phyloP scores from a whole-genome alignment of 495 filamentous ascomycete genomes.

The Astrothelium macrocarpum region DNA sequence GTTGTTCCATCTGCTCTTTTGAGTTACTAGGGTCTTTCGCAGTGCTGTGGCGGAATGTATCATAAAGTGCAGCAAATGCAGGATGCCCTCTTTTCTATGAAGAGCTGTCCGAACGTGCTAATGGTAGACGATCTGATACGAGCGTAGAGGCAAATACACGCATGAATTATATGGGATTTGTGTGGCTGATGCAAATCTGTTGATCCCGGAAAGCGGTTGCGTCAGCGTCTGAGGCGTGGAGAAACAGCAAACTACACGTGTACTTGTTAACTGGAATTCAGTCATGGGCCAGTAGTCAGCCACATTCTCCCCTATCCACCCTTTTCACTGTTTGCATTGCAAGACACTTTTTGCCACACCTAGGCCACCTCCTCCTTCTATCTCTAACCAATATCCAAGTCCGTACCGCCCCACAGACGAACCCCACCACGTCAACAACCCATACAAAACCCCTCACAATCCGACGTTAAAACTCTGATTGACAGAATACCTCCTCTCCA shows the following conservation, averaged over 20 bases:
- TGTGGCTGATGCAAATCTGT: not conserved
- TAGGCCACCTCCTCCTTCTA: not conserved
- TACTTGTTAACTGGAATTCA: not conserved
- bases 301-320: not conserved
- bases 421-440: not conserved
- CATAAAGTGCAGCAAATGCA: slow-evolving; percentile 2
- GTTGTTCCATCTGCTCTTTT: not conserved
- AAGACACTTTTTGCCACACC: not conserved
- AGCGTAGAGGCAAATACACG: too few relatives aligned
- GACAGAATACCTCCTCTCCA: not conserved
- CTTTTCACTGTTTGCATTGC: not conserved
- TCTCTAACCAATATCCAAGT: not conserved
- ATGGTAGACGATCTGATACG: too few relatives aligned
- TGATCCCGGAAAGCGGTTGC: not conserved
- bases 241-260: slow-evolving; percentile 1
- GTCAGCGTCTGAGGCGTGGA: not conserved
- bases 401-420: too few relatives aligned
- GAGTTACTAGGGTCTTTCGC: not conserved
- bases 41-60: not conserved
- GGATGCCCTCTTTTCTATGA: not conserved
- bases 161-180: too few relatives aligned
- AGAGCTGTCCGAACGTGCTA: not conserved
- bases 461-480: not conserved
- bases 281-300: not conserved
- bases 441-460: not conserved